These are phyloP conservation scores for Tillandsia fasciculata DNA, from an alignment of 176 grass and related monocot genomes.

Conservation along the genomic window DNA sequence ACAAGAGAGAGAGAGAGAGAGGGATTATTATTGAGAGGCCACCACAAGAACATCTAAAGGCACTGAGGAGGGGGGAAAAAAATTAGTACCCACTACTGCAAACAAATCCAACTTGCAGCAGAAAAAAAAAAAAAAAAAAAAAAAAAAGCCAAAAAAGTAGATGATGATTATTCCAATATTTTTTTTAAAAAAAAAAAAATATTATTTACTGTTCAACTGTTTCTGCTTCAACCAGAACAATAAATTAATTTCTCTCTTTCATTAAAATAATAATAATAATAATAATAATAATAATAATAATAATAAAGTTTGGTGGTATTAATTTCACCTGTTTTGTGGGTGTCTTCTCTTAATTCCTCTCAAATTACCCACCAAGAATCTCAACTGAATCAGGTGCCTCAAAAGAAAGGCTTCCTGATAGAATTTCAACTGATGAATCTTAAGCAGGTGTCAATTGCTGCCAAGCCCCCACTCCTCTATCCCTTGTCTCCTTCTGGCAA, in stretches of 20 bases:
- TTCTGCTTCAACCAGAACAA: conserved; percentile 8
- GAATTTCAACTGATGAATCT: too few relatives aligned
- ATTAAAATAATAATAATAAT: not conserved
- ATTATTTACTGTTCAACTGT: not conserved
- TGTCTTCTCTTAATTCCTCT: too few relatives aligned
- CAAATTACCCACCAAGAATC: too few relatives aligned
- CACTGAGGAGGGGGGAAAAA: not conserved
- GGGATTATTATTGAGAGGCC: not conserved
- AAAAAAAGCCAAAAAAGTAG: not conserved
- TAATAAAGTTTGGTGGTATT: too few relatives aligned
- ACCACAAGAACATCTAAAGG: conserved; percentile 20
- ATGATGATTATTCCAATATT: conserved; percentile 9
- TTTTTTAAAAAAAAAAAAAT: not conserved
- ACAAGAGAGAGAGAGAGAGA: not conserved
- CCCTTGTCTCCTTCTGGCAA: not conserved
- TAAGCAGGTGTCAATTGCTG: too few relatives aligned
- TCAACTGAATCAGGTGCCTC: too few relatives aligned
- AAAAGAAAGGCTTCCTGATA: too few relatives aligned
- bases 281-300: too few relatives aligned
- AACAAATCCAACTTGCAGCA: conserved; percentile 6
- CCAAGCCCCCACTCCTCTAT: too few relatives aligned
- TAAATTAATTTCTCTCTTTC: conserved; percentile 17
- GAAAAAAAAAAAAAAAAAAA: too few relatives aligned
- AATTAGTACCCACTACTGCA: conserved; percentile 11
- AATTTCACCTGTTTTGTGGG: too few relatives aligned